Evolutionary conservation across 495 filamentous ascomycete genomes (phyloP), one percentile per base, ranked within the genome.

Genomic region (Glonium stellatum): DNA sequence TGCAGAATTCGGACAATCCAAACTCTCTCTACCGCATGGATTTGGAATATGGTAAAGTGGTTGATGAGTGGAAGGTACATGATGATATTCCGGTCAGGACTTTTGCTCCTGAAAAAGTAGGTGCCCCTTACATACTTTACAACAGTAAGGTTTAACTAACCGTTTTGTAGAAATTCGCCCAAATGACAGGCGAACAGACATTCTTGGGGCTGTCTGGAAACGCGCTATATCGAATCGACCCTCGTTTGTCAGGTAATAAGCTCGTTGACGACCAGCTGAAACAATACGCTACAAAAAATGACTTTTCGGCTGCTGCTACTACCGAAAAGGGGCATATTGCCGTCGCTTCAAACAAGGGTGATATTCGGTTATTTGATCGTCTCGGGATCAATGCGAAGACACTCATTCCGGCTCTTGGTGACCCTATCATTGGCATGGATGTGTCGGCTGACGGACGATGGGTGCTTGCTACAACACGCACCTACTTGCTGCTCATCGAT

Each of bases 21-120:
- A 91, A 98, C 74, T 89, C 85, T 27, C 78, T 98, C n/a, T 98
- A 90, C 68, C 89, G 88, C 25, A 97, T 98, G 93, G 93, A 98
- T 77, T 77, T 98, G 60, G 95, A 97, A 67, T 95, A 93, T 68
- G 93, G 93, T 57, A 97, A 96, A 77, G 88, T 98, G n/a, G 90
- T 97, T 1, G 95, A 98, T 69, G 95, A 98, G 73, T 98, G 93
- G 93, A 97, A 95, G 65, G 82, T 98, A n/a, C 92, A 98, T 67
- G 92, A 98, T 57, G 90, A 98, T 74, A 97, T 98, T 58, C 82
- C 87, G 0, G 90, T 98, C 54, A 83, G 87, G 19, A 90, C 85
- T 5, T 95, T 97, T 73, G 89, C 86, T 4, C 93, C 95, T 3
- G 92, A 96, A 69, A 95, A 83, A 51, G 84, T 86, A 75, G 63